Percentiles rank a stretch among this genome's conserved stretches.
Conservation (phyloP, 2,329 filamentous ascomycete species). For the Dactylellina sp. region DNA sequence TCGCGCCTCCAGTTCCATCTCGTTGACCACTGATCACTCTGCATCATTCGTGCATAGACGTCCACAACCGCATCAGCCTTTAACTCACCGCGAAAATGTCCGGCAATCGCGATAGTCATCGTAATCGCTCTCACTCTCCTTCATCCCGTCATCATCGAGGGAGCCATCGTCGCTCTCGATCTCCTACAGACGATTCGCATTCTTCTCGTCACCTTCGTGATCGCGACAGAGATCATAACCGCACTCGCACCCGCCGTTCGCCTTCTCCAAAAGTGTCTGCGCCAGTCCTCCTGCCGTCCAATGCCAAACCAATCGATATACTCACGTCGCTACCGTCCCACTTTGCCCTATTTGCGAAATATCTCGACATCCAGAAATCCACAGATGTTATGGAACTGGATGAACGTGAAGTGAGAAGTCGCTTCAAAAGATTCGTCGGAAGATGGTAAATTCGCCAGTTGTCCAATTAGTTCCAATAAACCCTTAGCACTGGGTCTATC, state of each 20-base stretch:
- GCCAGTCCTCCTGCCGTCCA: slow-evolving; percentile 67
- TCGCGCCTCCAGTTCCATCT: slow-evolving; percentile 22
- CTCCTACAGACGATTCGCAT: slow-evolving; percentile 39
- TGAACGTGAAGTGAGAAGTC: slow-evolving; percentile 79
- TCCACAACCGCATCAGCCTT: background rate
- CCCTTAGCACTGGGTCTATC: background rate
- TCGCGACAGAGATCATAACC: slow-evolving; percentile 22
- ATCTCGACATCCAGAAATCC: slow-evolving; percentile 88
- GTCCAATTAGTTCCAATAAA: background rate
- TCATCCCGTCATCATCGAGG: slow-evolving; percentile 9
- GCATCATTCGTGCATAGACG: slow-evolving; percentile 7
- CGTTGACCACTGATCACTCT: background rate
- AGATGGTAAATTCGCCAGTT: slow-evolving; percentile 75
- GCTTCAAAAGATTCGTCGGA: slow-evolving; percentile 92
- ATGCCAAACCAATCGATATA: slow-evolving; percentile 72
- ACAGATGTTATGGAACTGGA: slow-evolving; percentile 74
- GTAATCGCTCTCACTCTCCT: slow-evolving; percentile 5
- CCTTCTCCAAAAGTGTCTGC: slow-evolving; percentile 54
- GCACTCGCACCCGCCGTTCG: slow-evolving; percentile 61
- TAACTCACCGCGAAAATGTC: slow-evolving; percentile 19
- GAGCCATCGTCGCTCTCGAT: slow-evolving; percentile 34
- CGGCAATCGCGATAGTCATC: slow-evolving; percentile 14
- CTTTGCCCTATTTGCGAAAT: slow-evolving; percentile 73
- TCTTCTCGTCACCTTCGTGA: slow-evolving; percentile 32
- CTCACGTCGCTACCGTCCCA: slow-evolving; percentile 73